These are phyloP conservation scores for Eucalyptus camaldulensis DNA, from an alignment of 345 rosid species.

Conservation along the genomic window DNA sequence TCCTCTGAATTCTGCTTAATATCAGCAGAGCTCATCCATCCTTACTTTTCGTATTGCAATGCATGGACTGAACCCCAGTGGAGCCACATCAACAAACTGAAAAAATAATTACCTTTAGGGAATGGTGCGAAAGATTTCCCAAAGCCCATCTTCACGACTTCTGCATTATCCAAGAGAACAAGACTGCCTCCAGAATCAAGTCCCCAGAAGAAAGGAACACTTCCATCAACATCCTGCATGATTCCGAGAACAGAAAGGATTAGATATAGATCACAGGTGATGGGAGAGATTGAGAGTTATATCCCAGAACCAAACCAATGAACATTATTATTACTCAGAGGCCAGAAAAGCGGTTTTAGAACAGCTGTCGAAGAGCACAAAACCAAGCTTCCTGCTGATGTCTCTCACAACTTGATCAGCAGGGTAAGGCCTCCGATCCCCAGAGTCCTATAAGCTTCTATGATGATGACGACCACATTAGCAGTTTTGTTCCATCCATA, in stretches of 20 bases:
- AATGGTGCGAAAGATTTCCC: slow-evolving; percentile 93
- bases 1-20: not conserved
- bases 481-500: slow-evolving; percentile 66
- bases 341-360: slow-evolving; percentile 48
- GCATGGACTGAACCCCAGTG: not conserved
- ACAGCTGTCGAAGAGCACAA: slow-evolving; percentile 53
- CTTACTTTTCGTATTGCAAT: not conserved
- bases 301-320: not conserved
- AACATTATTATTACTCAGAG: slow-evolving; percentile 16
- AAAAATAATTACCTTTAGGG: slow-evolving; percentile 61
- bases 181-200: slow-evolving; percentile 67
- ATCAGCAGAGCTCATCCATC: not conserved
- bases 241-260: not conserved
- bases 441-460: slow-evolving; percentile 14
- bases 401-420: slow-evolving; percentile 87
- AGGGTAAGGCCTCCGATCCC: slow-evolving; percentile 36
- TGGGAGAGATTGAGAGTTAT: not conserved
- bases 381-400: slow-evolving; percentile 56
- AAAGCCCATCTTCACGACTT: slow-evolving; percentile 58
- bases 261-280: too few species aligned
- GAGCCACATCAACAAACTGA: not conserved
- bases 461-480: slow-evolving; percentile 62
- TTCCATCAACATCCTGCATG: slow-evolving; percentile 65
- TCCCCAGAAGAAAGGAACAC: slow-evolving; percentile 83
- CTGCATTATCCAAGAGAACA: slow-evolving; percentile 55